phyloP scores from a whole-genome alignment of 257 asterid genomes.

The Catharanthus roseus region DNA sequence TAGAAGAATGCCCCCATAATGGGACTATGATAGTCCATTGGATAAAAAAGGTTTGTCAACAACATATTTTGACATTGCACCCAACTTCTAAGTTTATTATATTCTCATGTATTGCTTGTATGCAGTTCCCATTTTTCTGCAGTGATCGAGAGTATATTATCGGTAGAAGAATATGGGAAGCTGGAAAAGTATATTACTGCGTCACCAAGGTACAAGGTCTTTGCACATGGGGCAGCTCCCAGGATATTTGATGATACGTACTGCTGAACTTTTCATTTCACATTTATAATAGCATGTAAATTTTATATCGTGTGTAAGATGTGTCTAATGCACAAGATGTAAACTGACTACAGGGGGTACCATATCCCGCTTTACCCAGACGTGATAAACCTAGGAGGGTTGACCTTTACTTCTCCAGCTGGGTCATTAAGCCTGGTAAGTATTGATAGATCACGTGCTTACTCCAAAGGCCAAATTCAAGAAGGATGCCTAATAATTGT shows the following conservation, averaged over 20 bases:
- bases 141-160: constrained; percentile 83
- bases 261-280: not conserved
- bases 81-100: constrained; percentile 17
- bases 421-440: constrained; percentile 70
- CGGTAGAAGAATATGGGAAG: constrained; percentile 80
- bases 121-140: constrained; percentile 92
- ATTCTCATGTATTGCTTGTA: constrained; percentile 15
- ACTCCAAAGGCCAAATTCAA: not conserved
- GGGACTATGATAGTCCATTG: constrained; percentile 80
- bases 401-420: constrained; percentile 86
- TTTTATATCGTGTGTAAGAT: not conserved
- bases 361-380: constrained; percentile 60
- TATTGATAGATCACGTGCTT: not conserved
- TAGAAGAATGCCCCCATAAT: constrained; percentile 57
- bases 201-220: constrained; percentile 52
- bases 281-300: not conserved
- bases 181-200: constrained; percentile 53
- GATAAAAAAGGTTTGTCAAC: constrained; percentile 71
- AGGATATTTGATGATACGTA: not conserved
- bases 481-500: not conserved
- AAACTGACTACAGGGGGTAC: constrained; percentile 58
- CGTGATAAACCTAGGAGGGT: constrained; percentile 91
- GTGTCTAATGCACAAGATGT: constrained; percentile 8
- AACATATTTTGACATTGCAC: constrained; percentile 5
- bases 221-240: not conserved